Base-by-base conservation (phyloP, 75 land plant genomes). In the Pinus tabuliformis region DNA sequence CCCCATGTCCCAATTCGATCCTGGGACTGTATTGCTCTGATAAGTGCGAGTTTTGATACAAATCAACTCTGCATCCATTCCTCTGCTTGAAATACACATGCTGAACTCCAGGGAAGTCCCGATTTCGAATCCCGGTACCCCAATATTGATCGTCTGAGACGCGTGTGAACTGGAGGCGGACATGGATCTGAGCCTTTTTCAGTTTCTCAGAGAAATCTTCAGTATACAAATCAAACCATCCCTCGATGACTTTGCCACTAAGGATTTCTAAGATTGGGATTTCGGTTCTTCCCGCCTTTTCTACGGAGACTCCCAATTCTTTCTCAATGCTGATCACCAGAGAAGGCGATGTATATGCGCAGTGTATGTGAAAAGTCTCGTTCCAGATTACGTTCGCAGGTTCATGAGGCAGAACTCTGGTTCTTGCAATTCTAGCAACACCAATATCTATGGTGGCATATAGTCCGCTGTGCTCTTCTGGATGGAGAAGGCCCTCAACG, bases 361-460 rank as follows among this genome's bases (percentile, higher is more conserved):
- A 81, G 76, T 81, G 77, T 59, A 87, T 77, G 58, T 62, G 81
- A 45, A 89, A 87, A 61, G 75, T 78, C 74, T 89, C 84, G 65
- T 86, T 87, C 91, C 91, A 89, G 0, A 57, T 76, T 1, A 86
- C 89, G 12, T 81, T 79, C 2, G 39, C 75, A 2, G 84, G 74
- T 13, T 82, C 65, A 3, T 59, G 63, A 58, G 73, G 75, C 9
- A 86, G 39, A 45, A 83, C 30, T 17, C 77, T 59, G 17, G 91
- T 89, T 33, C 91, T 68, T 1, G 90, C 89, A 15, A 89, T 81
- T 59, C 86, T 58, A 1, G 85, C 77, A 4, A 9, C 8, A 24
- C 80, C 91, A 36, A 89, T 65, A 71, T 89, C 89, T 14, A 89
- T 78, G 7, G 91, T 84, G 13, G 91, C 89, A 72, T 89, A 89